phyloP scores from a whole-genome alignment of 1,139 yeast genomes.

The Suhomyces terraborum region DNA sequence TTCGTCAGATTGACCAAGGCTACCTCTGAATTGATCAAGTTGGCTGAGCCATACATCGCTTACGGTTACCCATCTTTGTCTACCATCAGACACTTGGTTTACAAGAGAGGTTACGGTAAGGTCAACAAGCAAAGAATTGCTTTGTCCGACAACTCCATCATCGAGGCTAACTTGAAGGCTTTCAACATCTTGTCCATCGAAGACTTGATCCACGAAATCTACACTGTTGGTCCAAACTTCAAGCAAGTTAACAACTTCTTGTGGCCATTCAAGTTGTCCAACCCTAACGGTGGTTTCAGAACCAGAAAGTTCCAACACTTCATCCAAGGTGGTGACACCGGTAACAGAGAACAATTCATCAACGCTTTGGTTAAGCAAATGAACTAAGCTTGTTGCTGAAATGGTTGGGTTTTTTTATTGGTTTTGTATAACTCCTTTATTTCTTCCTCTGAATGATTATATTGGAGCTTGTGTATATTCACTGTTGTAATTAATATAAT shows the following conservation, averaged over 20 bases:
- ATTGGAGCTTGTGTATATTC: constrained; percentile 15
- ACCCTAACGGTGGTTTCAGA: constrained; percentile 99
- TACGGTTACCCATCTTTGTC: constrained; percentile 99
- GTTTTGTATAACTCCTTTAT: constrained; percentile 16
- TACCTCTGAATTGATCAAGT: constrained; percentile 91
- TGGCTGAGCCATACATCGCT: constrained; percentile 99
- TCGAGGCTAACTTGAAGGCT: constrained; percentile 92
- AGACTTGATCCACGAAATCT: constrained; percentile 98
- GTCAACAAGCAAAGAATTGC: constrained; percentile 98
- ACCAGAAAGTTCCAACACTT: constrained; percentile 99
- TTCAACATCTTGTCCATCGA: constrained; percentile 96
- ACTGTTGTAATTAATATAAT: constrained; percentile 19
- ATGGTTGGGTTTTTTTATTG: constrained; percentile 13
- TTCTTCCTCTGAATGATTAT: constrained; percentile 19
- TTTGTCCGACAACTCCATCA: constrained; percentile 89
- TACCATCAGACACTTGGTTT: constrained; percentile 92
- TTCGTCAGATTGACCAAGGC: constrained; percentile 99
- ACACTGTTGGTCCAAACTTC: constrained; percentile 99
- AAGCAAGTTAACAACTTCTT: constrained; percentile 99
- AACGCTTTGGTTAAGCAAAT: constrained; percentile 96
- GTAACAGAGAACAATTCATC: constrained; percentile 99
- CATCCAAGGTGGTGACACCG: constrained; percentile 99
- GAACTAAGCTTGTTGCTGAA: constrained; percentile 58
- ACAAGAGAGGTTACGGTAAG: constrained; percentile 99
- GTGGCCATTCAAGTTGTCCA: constrained; percentile 99